Evolutionary conservation across 768 basidiomycete species (phyloP).

Genomic region (Sporobolomyces pararoseus): DNA sequence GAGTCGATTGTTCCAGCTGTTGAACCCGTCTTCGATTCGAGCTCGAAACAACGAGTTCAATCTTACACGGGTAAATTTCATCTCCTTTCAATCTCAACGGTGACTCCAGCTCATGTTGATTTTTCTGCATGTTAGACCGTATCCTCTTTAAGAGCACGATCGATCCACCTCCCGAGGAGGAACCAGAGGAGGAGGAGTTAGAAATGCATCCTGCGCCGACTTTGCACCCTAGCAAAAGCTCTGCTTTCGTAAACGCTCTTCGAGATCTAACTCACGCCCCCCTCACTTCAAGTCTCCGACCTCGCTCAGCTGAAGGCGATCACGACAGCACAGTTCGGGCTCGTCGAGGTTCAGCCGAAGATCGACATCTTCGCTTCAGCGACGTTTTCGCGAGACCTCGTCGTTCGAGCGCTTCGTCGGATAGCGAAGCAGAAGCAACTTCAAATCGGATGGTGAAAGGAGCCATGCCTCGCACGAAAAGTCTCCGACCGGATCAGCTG

Average conservation of each 20-base stretch:
- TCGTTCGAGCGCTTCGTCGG: not conserved
- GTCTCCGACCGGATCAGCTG: conserved; percentile 4
- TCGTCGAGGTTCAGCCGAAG: conserved; percentile 8
- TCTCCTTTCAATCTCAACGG: not conserved
- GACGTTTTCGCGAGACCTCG: conserved; percentile 13
- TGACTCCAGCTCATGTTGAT: too few species aligned
- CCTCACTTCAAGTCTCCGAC: not conserved
- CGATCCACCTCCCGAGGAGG: not conserved
- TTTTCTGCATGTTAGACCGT: conserved; percentile 34
- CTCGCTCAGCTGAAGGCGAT: not conserved
- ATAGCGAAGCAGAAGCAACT: not conserved
- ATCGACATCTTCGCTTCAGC: conserved; percentile 22
- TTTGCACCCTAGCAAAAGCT: conserved; percentile 7
- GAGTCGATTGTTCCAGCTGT: not conserved
- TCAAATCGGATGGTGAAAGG: too few species aligned
- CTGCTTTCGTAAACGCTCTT: conserved; percentile 15
- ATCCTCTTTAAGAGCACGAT: conserved; percentile 43
- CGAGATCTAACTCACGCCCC: conserved; percentile 3
- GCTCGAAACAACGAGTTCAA: conserved; percentile 46
- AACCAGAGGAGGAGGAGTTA: conserved; percentile 1
- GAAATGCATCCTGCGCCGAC: not conserved
- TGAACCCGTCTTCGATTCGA: conserved; percentile 41
- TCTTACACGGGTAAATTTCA: conserved; percentile 31
- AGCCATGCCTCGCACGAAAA: conserved; percentile 20
- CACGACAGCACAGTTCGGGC: not conserved